Evolutionary conservation across 2,329 filamentous ascomycete genomes (phyloP), one percentile per base, ranked within the genome.

Genomic region (Ilyonectria destructans): DNA sequence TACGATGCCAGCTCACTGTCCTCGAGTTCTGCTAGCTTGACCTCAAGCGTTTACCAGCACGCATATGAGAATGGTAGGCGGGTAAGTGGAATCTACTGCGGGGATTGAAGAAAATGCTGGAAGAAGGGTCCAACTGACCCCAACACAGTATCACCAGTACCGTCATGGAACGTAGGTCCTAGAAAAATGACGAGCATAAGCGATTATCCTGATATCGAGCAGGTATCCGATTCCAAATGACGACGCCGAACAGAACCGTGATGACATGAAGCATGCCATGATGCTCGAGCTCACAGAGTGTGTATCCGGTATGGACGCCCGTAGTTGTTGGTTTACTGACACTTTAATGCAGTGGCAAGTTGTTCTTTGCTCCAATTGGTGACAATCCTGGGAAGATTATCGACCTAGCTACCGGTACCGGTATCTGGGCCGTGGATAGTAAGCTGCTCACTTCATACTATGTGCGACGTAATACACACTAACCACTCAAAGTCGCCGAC

Each of bases 201-300:
- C 4, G 4, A 10, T 5, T 2, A 12, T 9, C 1, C 66, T 75
- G 29, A 83, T 58, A 29, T 26, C 62, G 58, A 33, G 43, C 2
- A 75, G 73, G 8, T 73, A 76, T 57, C 74, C 72, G 0, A 77
- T 77, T 12, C 74, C 75, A 6, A 77, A 77, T 3, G 75, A 77
- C 19, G 70, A 74, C n/a, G 66, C 74, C 0, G 75, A 77, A 45
- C 71, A 77, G 26, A 75, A 76, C 21, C 72, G 75, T 7, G 75
- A 77, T 17, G 71, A 75, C 0, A 71, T 72, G 68, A 75, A 80
- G 23, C 78, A 82, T 54, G 79, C 77, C 5, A 78, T 78, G 75
- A 71, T 75, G 48, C 51, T 81, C 5, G 69, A 74, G 5, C 61
- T 81, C 2, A 76, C 73, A 0, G 70, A 77, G 73, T 75, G 21